phyloP scores from a whole-genome alignment of 2,329 filamentous ascomycete genomes.

The Aspergillus pseudotamarii region DNA sequence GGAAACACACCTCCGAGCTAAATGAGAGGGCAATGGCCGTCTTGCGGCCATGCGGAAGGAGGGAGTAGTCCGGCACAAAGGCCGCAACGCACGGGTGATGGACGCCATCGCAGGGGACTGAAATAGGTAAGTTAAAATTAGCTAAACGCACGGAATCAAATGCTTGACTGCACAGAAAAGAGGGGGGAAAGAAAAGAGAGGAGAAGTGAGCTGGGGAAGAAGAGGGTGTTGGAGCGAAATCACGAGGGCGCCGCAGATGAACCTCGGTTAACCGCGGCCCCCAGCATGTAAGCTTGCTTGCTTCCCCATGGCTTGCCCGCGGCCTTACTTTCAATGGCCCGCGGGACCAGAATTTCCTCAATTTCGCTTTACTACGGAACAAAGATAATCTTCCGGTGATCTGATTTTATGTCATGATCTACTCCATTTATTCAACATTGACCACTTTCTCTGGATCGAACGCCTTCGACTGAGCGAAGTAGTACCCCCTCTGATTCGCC shows the following conservation, averaged over 20 bases:
- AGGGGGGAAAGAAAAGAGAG: constrained; percentile 6
- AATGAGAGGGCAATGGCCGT: constrained; percentile 39
- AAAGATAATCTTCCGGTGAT: background rate
- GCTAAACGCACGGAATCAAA: constrained; percentile 8
- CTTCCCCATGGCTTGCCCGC: background rate
- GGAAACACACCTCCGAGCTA: constrained; percentile 44
- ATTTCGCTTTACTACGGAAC: background rate
- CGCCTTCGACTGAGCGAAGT: constrained; percentile 40
- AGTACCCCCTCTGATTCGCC: constrained; percentile 47
- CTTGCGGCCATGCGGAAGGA: constrained; percentile 44
- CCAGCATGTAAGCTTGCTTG: background rate
- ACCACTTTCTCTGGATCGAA: constrained; percentile 38
- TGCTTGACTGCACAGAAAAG: constrained; percentile 2
- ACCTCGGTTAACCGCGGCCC: constrained; percentile 25
- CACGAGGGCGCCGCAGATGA: constrained; percentile 11
- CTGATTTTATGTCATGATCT: background rate
- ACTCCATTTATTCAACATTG: constrained; percentile 12
- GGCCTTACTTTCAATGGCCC: background rate
- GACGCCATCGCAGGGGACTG: constrained; percentile 47
- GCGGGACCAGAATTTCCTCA: background rate
- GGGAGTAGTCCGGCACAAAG: constrained; percentile 44
- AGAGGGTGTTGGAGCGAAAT: constrained; percentile 2
- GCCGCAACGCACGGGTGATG: constrained; percentile 50
- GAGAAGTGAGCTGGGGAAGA: constrained; percentile 7
- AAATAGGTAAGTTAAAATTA: constrained; percentile 10